Evolutionary conservation across 192 early-diverging fungal species (phyloP).

Genomic region (Lobulomyces angularis): DNA sequence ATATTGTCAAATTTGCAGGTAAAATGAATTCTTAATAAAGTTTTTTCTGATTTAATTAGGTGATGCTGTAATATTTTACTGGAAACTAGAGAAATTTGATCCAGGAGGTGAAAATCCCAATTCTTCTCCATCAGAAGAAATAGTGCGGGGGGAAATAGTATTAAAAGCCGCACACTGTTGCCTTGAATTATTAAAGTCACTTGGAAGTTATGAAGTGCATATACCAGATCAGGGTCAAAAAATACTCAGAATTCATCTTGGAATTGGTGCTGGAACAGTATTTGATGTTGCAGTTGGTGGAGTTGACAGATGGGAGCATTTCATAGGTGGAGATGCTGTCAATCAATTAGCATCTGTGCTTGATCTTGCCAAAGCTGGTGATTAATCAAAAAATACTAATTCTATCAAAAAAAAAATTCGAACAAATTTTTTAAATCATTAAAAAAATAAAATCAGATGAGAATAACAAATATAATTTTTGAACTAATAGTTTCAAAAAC

Average conservation of each 20-base stretch:
- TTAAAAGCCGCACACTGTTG: constrained; percentile 34
- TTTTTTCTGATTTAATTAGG: too few species aligned
- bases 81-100: constrained; percentile 19
- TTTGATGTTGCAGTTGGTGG: constrained; percentile 38
- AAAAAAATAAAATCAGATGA: too few species aligned
- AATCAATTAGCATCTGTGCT: constrained; percentile 31
- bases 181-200: constrained; percentile 21
- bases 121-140: constrained; percentile 6
- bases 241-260: constrained; percentile 32
- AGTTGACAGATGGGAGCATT: constrained; percentile 36
- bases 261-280: constrained; percentile 35
- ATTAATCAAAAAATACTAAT: too few species aligned
- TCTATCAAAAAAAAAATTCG: too few species aligned
- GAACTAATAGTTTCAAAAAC: too few species aligned
- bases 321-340: constrained; percentile 37
- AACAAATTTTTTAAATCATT: too few species aligned
- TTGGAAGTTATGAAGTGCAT: constrained; percentile 32
- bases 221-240: constrained; percentile 26
- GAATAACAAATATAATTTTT: too few species aligned
- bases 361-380: constrained; percentile 36
- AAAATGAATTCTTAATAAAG: too few species aligned
- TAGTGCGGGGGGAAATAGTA: constrained; percentile 27
- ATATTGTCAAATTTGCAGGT: constrained; percentile 45
- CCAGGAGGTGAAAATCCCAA: constrained; percentile 8
- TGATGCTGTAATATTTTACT: constrained; percentile 43